Evolutionary conservation across 2,329 filamentous ascomycete genomes (phyloP).

Genomic region (Fusarium sp.): DNA sequence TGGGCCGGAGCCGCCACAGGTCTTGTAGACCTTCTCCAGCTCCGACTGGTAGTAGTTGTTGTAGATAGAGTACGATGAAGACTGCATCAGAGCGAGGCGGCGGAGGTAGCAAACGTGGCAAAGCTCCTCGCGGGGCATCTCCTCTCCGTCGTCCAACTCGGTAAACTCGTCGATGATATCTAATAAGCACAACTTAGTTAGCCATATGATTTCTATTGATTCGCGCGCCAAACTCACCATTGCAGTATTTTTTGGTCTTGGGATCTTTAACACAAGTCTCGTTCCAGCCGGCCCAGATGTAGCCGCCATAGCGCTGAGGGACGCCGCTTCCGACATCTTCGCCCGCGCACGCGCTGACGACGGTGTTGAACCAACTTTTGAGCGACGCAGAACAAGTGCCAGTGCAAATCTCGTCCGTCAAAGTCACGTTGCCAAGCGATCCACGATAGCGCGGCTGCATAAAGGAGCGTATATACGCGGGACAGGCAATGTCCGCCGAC

Average conservation of each 20-base stretch:
- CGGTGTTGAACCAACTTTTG: slow-evolving; percentile 15
- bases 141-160: background rate
- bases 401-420: slow-evolving; percentile 19
- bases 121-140: slow-evolving; percentile 25
- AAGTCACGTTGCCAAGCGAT: slow-evolving; percentile 1
- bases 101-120: slow-evolving; percentile 31
- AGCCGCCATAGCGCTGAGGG: background rate
- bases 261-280: slow-evolving; percentile 35
- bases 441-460: background rate
- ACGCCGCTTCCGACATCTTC: background rate
- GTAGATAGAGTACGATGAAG: slow-evolving; percentile 37
- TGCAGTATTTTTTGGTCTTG: slow-evolving; percentile 28
- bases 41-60: slow-evolving; percentile 18
- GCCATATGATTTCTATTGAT: background rate
- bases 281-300: slow-evolving; percentile 31
- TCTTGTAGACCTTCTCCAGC: slow-evolving; percentile 22
- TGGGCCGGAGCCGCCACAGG: slow-evolving; percentile 6
- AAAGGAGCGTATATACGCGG: background rate
- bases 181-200: slow-evolving; percentile 8
- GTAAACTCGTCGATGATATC: slow-evolving; percentile 35
- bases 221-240: slow-evolving; percentile 14
- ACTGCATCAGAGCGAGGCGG: slow-evolving; percentile 42
- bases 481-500: slow-evolving; percentile 13
- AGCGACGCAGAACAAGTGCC: slow-evolving; percentile 13
- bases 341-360: slow-evolving; percentile 2